Base-by-base conservation (phyloP, 2,329 filamentous ascomycete genomes). In the Talaromyces sp. region DNA sequence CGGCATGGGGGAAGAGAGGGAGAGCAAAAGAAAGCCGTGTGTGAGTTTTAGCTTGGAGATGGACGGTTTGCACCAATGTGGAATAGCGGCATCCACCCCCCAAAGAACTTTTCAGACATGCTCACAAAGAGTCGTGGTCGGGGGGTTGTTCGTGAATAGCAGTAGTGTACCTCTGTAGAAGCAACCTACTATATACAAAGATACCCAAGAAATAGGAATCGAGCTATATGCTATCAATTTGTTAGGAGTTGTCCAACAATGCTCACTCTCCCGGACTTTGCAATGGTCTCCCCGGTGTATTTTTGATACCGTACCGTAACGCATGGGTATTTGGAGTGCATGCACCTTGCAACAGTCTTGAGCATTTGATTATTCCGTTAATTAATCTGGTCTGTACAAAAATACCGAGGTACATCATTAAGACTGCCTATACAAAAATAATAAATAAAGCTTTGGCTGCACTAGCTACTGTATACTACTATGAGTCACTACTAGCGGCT, bases 41-140 rank as follows among this genome's bases (percentile, higher is more conserved):
- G 59, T 57, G 59, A 57, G 35, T 58, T 61, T 62, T 60, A 54
- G 50, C 54, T 27, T 32, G 58, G 41, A 51, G 43, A 55, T 56
- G 54, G 55, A 35, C 29, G 29, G 41, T 54, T 51, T 56, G 59
- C 21, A 57, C 61, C 32, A 62, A 61, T 57, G 21, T 17, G 58
- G 58, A 24, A 61, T 59, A 60, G 58, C 60, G 60, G 21, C 53
- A 41, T 35, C 31, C 35, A 29, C 32, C 35, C 26, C 27, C 11
- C n/a, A 46, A 46, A 14, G 19, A 46, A 46, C 19, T 46, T 14
- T 46, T 24, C 43, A 46, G 21, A 24, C 43, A 46, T 46, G 43
- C 21, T 46, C 43, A 21, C 43, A 46, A 24, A 24, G 19, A 46
- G 31, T 35, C 27, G 4, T 38, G 7, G 12, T 7, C 24, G 10